Percentiles rank a stretch among this genome's conserved stretches.
Evolutionary conservation across 306 rosid genomes (phyloP).

Genomic region (Vicia villosa): DNA sequence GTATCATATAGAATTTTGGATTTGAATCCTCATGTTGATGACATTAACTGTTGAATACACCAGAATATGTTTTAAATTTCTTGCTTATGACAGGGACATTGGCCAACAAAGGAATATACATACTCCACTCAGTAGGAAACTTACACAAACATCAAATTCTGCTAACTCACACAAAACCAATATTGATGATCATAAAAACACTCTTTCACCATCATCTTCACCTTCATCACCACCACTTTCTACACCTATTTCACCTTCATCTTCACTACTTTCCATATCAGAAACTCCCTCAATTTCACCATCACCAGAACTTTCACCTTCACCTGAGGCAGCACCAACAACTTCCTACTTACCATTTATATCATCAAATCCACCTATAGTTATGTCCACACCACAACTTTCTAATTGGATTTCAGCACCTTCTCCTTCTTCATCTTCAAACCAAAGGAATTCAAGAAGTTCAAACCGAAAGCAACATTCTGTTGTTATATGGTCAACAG

Average conservation of each 20-base stretch:
- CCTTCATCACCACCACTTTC: constrained; percentile 36
- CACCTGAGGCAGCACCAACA: constrained; percentile 46
- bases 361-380: constrained; percentile 43
- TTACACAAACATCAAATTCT: constrained; percentile 41
- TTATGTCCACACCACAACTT: constrained; percentile 34
- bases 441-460: constrained; percentile 26
- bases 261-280: constrained; percentile 24
- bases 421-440: constrained; percentile 52
- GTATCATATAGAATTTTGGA: no score
- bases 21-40: no score
- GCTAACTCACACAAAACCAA: constrained; percentile 27
- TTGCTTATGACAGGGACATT: constrained; percentile 55
- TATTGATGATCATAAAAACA: background rate
- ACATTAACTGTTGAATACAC: no score
- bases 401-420: constrained; percentile 40
- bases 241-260: constrained; percentile 25
- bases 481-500: constrained; percentile 48
- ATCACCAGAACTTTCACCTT: constrained; percentile 45
- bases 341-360: constrained; percentile 36
- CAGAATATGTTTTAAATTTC: no score
- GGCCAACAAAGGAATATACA: constrained; percentile 37
- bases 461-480: constrained; percentile 40
- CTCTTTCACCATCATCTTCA: constrained; percentile 19
- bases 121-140: constrained; percentile 48
- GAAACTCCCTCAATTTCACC: constrained; percentile 40